Evolutionary conservation across 306 rosid species (phyloP), one percentile per base, ranked within the genome.

Genomic region (Lotus japonicus): DNA sequence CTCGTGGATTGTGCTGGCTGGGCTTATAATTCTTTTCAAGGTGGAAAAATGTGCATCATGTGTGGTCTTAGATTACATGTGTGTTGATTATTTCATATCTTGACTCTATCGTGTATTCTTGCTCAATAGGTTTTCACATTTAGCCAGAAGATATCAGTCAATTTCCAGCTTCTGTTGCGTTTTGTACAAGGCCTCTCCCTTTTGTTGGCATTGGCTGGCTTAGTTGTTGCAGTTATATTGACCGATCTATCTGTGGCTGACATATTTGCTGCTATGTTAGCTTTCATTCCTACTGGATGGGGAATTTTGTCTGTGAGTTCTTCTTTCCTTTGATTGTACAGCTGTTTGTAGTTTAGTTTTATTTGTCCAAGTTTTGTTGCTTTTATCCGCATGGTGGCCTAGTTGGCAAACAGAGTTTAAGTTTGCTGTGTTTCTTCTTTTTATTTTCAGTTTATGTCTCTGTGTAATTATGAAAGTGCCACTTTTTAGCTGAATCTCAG

Each of bases 231-330:
- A 5, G 66, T 94, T 69, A 68, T 82, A 64, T 11, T 88, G 7
- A 80, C 96, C 0, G 12, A 79, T 0, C 81, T 94, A 72, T 63
- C 96, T 4, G 19, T 94, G 11, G 1, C 90, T 13, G 98, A 94
- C 70, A 31, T 94, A 68, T 87, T 94, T 77, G 97, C 99, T 60
- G 80, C 74, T 70, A 81, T 90, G 67, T 78, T 94, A 68, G 99
- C 92, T 14, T 94, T 94, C 78, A 19, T 94, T 71, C 95, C 97
- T 12, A 90, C 99, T 3, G 97, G 99, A 72, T 90, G 99, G 99
- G 97, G 92, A 83, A 70, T 94, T 68, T 84, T 94, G 16, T 90
- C 88, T 5, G 99, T 88, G 80, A 85, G 98, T 86, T 82, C 43
- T 68, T 52, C 31, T 56, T 36, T 23, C 57, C 53, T 10, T n/a